Evolutionary conservation across 768 basidiomycete species (phyloP).

Genomic region (Mycena maculata): DNA sequence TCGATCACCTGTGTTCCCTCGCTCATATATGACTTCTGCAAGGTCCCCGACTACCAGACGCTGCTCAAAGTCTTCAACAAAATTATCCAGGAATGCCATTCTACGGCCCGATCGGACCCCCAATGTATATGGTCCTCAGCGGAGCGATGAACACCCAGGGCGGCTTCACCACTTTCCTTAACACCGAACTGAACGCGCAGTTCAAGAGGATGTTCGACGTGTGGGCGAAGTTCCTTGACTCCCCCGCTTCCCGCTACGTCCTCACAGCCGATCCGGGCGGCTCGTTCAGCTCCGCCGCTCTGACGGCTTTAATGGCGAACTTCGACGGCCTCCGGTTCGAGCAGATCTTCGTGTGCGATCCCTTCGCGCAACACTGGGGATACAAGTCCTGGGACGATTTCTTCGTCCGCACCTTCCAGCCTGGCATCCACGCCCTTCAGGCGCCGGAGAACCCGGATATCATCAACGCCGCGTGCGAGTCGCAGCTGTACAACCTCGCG

Average conservation of each 20-base stretch:
- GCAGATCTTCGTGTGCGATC: conserved; percentile 52
- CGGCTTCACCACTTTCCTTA: not conserved
- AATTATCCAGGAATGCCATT: conserved; percentile 10
- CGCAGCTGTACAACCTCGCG: conserved; percentile 50
- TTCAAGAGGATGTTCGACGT: conserved; percentile 51
- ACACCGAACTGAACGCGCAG: conserved; percentile 9
- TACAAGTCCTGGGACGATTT: conserved; percentile 55
- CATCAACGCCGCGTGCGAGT: conserved; percentile 59
- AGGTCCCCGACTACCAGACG: conserved; percentile 7
- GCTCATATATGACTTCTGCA: not conserved
- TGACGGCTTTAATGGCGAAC: conserved; percentile 34
- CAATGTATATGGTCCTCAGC: conserved; percentile 4
- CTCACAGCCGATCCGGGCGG: conserved; percentile 47
- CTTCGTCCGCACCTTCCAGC: conserved; percentile 53
- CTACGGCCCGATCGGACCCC: conserved; percentile 12
- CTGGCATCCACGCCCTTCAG: conserved; percentile 48
- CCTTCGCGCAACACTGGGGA: conserved; percentile 49
- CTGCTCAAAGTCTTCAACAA: conserved; percentile 6
- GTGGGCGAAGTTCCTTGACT: conserved; percentile 60
- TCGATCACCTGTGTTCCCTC: not conserved
- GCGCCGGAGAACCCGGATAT: conserved; percentile 36
- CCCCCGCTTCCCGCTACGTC: conserved; percentile 53
- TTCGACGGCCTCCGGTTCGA: conserved; percentile 39
- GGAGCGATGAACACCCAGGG: conserved; percentile 11
- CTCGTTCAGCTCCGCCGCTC: conserved; percentile 57